Base-by-base conservation (phyloP, 495 filamentous ascomycete species). In the Amniculicola lignicola region DNA sequence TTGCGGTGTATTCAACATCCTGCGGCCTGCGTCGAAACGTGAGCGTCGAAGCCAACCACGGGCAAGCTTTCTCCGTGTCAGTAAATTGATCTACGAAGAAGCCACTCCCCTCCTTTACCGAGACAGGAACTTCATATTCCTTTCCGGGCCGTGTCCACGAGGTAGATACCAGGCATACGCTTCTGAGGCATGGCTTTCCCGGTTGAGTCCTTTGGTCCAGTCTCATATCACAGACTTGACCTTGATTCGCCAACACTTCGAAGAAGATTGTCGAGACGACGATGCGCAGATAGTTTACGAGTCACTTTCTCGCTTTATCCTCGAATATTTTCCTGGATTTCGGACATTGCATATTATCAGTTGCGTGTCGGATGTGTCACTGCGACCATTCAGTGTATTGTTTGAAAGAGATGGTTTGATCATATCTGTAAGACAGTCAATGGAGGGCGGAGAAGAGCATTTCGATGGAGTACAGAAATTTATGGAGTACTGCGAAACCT, bases 81-180 rank as follows among this genome's bases (percentile, higher is more conserved):
- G 37, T 16, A 45, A 33, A 28, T 2, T 37, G 27, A 25, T 59
- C 5, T 59, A 59, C 22, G 12, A 51, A n/a, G 56, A 59, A 44
- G 28, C 56, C 1, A 4, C 53, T 4, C 48, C 56, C 33, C 15
- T 52, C 15, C 35, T 59, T 2, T 59, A 59, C 23, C 28, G 48
- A n/a, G 28, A 25, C 2, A 47, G 56, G 31, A 59, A 46, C 23
- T 59, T 59, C 35, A 40, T 43, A 4, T 46, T 59, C 31, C 40
- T 59, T 6, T 52, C 37, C 7, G 56, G 56, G 3, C 39, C 42
- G 0, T 59, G 44, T 38, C 42, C 56, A 6, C 25, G 56, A 14
- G 56, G 56, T 2, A 19, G 56, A 16, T 59, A 59, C 23, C 56
- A 59, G 29, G 56, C 56, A 9, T 53, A 59, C 40, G 56, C 56